Evolutionary conservation across 108 stramenopile species (phyloP).

Genomic region (Fragilaria crotonensis): DNA sequence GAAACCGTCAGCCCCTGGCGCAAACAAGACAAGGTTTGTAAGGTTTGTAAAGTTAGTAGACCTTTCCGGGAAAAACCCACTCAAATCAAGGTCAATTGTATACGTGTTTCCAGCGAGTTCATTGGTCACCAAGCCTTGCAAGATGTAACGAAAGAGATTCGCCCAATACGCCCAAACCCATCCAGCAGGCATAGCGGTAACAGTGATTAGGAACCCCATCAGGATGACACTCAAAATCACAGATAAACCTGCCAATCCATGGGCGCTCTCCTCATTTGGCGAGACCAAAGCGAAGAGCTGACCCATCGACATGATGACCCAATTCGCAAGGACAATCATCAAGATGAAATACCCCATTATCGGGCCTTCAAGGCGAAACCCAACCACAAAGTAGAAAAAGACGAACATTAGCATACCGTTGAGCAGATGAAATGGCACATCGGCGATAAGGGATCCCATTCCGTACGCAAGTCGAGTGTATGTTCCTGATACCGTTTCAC

Average conservation of each 20-base stretch:
- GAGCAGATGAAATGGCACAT: conserved; percentile 29
- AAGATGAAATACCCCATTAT: conserved; percentile 30
- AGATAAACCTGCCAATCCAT: conserved; percentile 29
- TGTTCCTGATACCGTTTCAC: conserved; percentile 29
- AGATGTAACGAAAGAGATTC: conserved; percentile 35
- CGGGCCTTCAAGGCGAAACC: conserved; percentile 15
- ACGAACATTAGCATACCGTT: conserved; percentile 24
- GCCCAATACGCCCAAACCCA: conserved; percentile 26
- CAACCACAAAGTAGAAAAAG: conserved; percentile 26
- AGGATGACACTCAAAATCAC: conserved; percentile 26
- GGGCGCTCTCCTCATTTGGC: conserved; percentile 37
- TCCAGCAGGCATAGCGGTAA: conserved; percentile 27
- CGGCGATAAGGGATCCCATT: conserved; percentile 29
- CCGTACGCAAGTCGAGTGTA: conserved; percentile 32
- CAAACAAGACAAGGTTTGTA: not conserved
- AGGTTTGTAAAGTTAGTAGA: too few relatives aligned
- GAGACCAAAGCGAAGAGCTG: conserved; percentile 34
- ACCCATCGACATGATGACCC: conserved; percentile 28
- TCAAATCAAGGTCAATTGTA: not conserved
- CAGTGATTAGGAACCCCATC: conserved; percentile 36
- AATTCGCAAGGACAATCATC: conserved; percentile 28
- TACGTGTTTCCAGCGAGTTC: conserved; percentile 23
- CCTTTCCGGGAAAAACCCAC: too few relatives aligned
- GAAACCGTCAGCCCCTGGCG: not conserved
- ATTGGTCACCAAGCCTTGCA: conserved; percentile 39